A percentile compares a stretch with the other conserved stretches of the same genome.
These are phyloP conservation scores for Aspergillus novoparasiticus DNA, from an alignment of 2,329 filamentous ascomycete genomes.

Conservation along the genomic window DNA sequence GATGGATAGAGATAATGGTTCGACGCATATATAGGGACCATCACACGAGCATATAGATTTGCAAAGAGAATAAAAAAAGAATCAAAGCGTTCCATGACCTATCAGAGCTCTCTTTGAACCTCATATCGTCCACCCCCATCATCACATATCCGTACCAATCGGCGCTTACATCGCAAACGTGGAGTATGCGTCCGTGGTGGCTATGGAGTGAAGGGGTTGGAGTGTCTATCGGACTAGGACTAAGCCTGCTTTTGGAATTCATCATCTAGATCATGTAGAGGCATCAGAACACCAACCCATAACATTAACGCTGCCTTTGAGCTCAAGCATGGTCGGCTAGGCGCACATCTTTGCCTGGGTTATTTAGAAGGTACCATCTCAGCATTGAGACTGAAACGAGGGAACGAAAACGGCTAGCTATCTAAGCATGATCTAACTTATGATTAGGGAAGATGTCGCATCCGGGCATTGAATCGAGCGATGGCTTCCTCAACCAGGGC, in stretches of 20 bases:
- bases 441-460: slow-evolving; percentile 21
- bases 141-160: slow-evolving; percentile 1
- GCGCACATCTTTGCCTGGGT: not conserved
- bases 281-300: not conserved
- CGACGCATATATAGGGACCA: slow-evolving; percentile 11
- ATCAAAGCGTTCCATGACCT: slow-evolving; percentile 18
- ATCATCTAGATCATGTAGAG: slow-evolving; percentile 33
- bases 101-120: slow-evolving; percentile 49
- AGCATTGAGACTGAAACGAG: not conserved
- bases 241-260: slow-evolving; percentile 33
- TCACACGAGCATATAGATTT: slow-evolving; percentile 6
- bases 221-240: slow-evolving; percentile 22
- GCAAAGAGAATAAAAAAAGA: slow-evolving; percentile 10
- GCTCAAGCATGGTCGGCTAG: not conserved
- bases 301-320: not conserved
- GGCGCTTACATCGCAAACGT: slow-evolving; percentile 34
- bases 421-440: not conserved
- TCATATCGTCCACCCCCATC: slow-evolving; percentile 27
- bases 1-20: slow-evolving; percentile 18
- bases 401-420: not conserved
- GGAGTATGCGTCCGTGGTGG: slow-evolving; percentile 36
- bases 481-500: slow-evolving; percentile 47
- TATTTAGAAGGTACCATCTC: not conserved
- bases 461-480: slow-evolving; percentile 40
- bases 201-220: slow-evolving; percentile 9